Conservation (phyloP, 768 basidiomycete genomes). For the Kwoniella pini region DNA sequence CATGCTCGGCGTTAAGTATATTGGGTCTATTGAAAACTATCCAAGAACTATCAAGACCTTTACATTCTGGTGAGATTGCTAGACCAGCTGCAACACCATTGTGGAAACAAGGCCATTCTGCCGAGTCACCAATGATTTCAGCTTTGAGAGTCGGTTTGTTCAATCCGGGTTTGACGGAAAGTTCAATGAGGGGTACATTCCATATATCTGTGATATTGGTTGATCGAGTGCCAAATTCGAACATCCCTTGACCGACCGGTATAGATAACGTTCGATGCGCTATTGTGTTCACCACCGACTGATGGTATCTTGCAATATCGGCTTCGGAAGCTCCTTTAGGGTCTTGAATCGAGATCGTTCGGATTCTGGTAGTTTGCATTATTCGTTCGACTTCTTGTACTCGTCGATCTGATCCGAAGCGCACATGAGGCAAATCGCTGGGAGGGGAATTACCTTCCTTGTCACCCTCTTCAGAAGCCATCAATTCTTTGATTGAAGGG, state of each 20-base stretch:
- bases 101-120: constrained; percentile 95
- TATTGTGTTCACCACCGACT: constrained; percentile 73
- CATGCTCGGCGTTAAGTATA: constrained; percentile 87
- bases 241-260: constrained; percentile 86
- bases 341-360: constrained; percentile 67
- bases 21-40: constrained; percentile 89
- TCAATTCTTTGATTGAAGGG: constrained; percentile 28
- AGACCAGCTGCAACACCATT: constrained; percentile 93
- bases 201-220: constrained; percentile 61
- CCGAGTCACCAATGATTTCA: constrained; percentile 70
- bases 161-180: constrained; percentile 53
- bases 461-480: constrained; percentile 55
- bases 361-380: constrained; percentile 74
- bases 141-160: constrained; percentile 56
- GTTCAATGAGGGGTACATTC: constrained; percentile 51
- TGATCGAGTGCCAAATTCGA: constrained; percentile 80
- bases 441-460: not conserved
- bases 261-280: constrained; percentile 87
- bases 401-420: constrained; percentile 86
- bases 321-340: constrained; percentile 80
- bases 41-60: constrained; percentile 87
- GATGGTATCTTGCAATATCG: constrained; percentile 82
- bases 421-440: constrained; percentile 66
- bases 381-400: constrained; percentile 89
- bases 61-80: constrained; percentile 72